Evolutionary conservation across 2,329 filamentous ascomycete genomes (phyloP).

Genomic region (Botryotinia narcissicola): DNA sequence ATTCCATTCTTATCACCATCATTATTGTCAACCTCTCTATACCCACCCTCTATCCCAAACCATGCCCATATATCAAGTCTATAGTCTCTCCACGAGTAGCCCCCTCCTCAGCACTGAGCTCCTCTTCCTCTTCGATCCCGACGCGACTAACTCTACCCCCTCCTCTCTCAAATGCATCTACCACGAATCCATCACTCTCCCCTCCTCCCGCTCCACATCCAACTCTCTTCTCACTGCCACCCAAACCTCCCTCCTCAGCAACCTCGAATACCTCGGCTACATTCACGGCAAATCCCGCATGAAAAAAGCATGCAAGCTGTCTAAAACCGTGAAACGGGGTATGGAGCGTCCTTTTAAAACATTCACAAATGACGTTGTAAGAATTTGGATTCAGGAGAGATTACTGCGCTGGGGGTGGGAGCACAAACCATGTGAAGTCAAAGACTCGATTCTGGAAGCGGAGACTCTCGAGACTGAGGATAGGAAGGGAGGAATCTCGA

Average conservation of each 20-base stretch:
- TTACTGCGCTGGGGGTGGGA: neutral
- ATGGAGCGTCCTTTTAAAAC: neutral
- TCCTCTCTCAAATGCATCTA: neutral
- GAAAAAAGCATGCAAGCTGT: neutral
- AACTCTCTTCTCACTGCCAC: neutral
- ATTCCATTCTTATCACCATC: neutral
- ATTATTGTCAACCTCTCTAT: neutral
- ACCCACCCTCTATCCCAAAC: neutral
- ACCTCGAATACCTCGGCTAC: neutral
- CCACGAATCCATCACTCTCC: neutral
- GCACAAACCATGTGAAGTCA: neutral
- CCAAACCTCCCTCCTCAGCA: neutral
- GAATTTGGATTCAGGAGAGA: neutral
- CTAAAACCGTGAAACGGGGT: neutral
- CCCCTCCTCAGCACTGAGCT: neutral
- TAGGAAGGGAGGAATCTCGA: neutral
- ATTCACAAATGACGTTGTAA: neutral
- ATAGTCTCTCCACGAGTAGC: neutral
- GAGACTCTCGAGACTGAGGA: neutral
- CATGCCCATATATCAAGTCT: neutral
- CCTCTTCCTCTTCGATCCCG: neutral
- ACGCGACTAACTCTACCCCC: neutral
- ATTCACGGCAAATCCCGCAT: neutral
- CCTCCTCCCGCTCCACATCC: neutral
- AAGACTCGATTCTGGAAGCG: neutral